Base-by-base conservation (phyloP, 345 rosid species). In the Gossypium longicalyx region DNA sequence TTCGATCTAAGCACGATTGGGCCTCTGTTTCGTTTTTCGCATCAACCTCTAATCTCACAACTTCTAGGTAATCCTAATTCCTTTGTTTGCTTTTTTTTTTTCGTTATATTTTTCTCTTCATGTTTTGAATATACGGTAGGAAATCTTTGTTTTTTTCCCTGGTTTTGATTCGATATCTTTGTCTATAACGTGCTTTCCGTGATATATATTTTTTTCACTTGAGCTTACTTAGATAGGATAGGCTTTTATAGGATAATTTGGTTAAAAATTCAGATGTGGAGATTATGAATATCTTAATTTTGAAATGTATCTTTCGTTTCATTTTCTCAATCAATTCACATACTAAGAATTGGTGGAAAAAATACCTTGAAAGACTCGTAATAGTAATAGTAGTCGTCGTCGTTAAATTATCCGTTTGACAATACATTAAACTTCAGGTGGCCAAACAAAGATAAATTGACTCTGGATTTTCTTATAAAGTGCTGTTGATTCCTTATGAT, bases 1-100 rank as follows among this genome's bases (percentile, higher is more conserved):
- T 89, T 83, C 91, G 94, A 79, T 93, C 99, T 65, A 95, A 89
- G 76, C 92, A 93, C 77, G 97, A 95, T 77, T 95, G 98, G 99
- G 95, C 97, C 17, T 91, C 97, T 54, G 87, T 95, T 76, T 93
- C 99, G 23, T 89, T 93, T 84, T 95, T 93, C 84, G 88, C 93
- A 44, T 93, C 99, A 77, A 86, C 96, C 19, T 87, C 98, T 17
- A 89, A 81, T 82, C 59, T 89, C 71, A 70, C 88, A n/a, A 84
- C 90, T 16, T 90, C 97, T 9, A 94, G 98, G 97, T 94, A 81
- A 68, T 9, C 44, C 43, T 5, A 68, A 25, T 68, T 43, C 45
- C 79, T 19, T 68, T n/a, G 57, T 49, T 71, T 19, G 13, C 34
- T 67, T 41, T 5, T 12, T 7, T 11, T 29, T 7, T 70, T 29